Percentiles rank a stretch among this genome's conserved stretches.
phyloP scores from a whole-genome alignment of 2,329 filamentous ascomycete species.

The Aspergillus brasiliensis region DNA sequence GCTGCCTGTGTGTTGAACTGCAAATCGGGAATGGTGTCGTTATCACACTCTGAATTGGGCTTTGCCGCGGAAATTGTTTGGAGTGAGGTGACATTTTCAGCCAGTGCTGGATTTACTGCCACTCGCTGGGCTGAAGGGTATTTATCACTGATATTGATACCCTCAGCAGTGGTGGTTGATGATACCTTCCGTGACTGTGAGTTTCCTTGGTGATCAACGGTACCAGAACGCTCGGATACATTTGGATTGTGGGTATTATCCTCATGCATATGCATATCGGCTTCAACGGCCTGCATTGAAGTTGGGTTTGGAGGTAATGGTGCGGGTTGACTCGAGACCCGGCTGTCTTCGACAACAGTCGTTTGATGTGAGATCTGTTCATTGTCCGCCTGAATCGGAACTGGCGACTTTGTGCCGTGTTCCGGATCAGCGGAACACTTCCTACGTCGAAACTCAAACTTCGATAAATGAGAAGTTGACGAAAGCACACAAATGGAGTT shows the following conservation, averaged over 20 bases:
- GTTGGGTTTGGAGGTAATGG: neutral
- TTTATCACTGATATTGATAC: conserved; percentile 28
- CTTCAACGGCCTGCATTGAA: neutral
- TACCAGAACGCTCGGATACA: conserved; percentile 18
- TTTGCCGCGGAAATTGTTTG: conserved; percentile 41
- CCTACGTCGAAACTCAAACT: conserved; percentile 42
- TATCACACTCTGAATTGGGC: conserved; percentile 20
- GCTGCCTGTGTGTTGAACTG: conserved; percentile 46
- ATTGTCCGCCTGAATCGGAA: neutral
- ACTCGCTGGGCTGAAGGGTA: conserved; percentile 43
- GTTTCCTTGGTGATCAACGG: conserved; percentile 17
- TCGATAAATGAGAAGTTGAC: conserved; percentile 41
- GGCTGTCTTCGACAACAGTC: neutral
- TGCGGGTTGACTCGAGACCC: neutral
- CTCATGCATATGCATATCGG: neutral
- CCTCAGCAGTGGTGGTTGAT: conserved; percentile 13
- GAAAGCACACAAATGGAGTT: conserved; percentile 34
- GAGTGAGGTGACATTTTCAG: conserved; percentile 40
- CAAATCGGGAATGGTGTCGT: conserved; percentile 30
- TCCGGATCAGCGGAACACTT: conserved; percentile 14
- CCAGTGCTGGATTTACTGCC: conserved; percentile 28
- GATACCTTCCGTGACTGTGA: conserved; percentile 12
- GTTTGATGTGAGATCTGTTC: neutral
- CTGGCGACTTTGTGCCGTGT: conserved; percentile 11
- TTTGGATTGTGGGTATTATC: neutral